Conservation (phyloP, 805 yeast species). For the Saccharomyces paradoxus region DNA sequence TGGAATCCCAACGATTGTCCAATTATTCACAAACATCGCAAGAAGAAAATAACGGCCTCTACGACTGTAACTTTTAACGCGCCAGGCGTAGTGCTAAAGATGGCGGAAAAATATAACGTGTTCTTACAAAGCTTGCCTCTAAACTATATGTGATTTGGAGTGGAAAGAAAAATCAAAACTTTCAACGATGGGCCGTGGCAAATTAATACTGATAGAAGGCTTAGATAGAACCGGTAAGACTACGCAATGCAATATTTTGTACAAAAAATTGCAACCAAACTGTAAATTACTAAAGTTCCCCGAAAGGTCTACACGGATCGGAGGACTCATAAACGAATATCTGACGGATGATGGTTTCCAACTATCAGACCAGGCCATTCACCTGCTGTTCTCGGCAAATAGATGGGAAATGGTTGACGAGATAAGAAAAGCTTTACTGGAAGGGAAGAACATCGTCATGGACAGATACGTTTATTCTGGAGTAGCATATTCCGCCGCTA, state of each 20-base stretch:
- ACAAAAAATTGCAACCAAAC: constrained; percentile 25
- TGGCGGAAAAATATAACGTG: neutral
- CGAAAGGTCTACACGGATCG: constrained; percentile 75
- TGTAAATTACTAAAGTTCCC: constrained; percentile 70
- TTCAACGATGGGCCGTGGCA: constrained; percentile 43
- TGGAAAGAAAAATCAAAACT: neutral
- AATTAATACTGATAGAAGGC: constrained; percentile 79
- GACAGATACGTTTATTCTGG: constrained; percentile 94
- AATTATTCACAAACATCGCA: too few relatives aligned
- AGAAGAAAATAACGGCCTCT: neutral
- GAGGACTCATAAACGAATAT: constrained; percentile 67
- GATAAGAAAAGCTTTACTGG: constrained; percentile 37
- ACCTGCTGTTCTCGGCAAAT: constrained; percentile 82
- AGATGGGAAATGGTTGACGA: constrained; percentile 73
- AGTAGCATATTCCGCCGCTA: constrained; percentile 84
- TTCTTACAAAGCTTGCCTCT: neutral
- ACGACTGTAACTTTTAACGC: neutral
- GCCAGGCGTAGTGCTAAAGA: neutral
- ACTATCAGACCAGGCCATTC: constrained; percentile 73
- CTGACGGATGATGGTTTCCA: constrained; percentile 42
- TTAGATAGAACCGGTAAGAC: constrained; percentile 92
- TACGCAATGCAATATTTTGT: constrained; percentile 55
- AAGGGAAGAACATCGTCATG: constrained; percentile 56
- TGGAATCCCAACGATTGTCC: too few relatives aligned
- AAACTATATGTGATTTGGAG: neutral